Conservation (phyloP, 2,329 filamentous ascomycete species). For the Colletotrichum karsti region DNA sequence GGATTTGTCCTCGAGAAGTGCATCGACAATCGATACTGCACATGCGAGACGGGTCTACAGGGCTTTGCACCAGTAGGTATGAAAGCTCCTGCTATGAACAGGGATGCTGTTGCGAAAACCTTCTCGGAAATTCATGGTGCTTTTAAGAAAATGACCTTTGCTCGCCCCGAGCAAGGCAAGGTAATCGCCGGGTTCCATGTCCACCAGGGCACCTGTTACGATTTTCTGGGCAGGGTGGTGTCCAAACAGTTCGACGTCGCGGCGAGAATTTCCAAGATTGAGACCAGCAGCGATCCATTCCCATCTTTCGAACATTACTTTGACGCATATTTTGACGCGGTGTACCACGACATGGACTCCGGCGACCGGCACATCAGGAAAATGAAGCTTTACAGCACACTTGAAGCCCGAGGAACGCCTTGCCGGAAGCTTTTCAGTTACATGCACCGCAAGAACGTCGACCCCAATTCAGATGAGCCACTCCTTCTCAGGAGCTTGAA, state of each 20-base stretch:
- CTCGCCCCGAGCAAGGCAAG: no score
- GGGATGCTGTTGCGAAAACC: no score
- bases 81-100: no score
- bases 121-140: no score
- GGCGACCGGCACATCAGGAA: neutral
- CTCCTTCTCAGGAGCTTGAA: constrained; percentile 15
- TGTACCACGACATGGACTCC: neutral
- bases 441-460: neutral
- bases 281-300: neutral
- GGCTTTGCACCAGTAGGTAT: neutral
- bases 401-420: neutral
- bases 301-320: neutral
- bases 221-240: neutral
- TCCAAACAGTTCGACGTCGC: neutral
- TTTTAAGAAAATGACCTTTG: no score
- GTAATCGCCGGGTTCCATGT: no score
- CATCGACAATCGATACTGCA: neutral
- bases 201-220: neutral
- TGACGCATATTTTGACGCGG: neutral
- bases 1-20: constrained; percentile 4
- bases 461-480: neutral
- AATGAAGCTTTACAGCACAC: neutral
- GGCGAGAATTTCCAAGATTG: neutral
- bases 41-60: constrained; percentile 3
- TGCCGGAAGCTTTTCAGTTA: neutral